Evolutionary conservation across 2,329 filamentous ascomycete species (phyloP).

Genomic region (Cladosporium phlei): DNA sequence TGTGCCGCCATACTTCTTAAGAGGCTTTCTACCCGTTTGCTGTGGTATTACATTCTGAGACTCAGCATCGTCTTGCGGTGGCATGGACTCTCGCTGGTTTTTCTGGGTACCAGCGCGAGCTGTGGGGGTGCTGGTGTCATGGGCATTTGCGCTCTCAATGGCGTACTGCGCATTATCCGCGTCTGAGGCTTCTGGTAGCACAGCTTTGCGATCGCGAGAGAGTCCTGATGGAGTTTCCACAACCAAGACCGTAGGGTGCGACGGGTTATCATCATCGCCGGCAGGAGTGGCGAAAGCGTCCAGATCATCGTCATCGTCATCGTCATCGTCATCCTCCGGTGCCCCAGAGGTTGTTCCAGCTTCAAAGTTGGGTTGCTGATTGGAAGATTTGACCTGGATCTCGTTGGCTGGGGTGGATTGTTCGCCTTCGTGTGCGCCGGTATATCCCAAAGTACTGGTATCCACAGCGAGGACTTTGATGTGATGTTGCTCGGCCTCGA

Average conservation of each 20-base stretch:
- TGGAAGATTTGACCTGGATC: slow-evolving; percentile 8
- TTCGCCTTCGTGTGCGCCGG: not conserved
- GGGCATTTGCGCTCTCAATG: not conserved
- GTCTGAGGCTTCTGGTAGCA: too few species aligned
- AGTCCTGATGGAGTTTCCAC: too few species aligned
- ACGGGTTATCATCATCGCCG: not conserved
- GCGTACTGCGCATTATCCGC: too few species aligned
- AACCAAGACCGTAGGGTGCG: too few species aligned
- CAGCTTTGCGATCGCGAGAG: too few species aligned
- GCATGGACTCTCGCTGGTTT: not conserved
- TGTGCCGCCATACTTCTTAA: slow-evolving; percentile 1
- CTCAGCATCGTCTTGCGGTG: not conserved
- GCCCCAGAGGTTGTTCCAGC: too few species aligned
- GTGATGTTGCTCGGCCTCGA: not conserved
- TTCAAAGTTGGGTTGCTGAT: not conserved
- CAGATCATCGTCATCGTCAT: slow-evolving; percentile 6
- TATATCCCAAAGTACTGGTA: too few species aligned
- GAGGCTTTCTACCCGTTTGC: not conserved
- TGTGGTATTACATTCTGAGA: slow-evolving; percentile 2
- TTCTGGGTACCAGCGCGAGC: not conserved
- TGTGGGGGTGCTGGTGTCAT: not conserved
- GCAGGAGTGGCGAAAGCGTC: not conserved
- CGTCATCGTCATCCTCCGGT: not conserved
- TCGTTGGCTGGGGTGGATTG: not conserved
- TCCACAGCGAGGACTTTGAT: not conserved